These are phyloP conservation scores for Quercus rubra DNA, from an alignment of 306 rosid genomes.

Conservation along the genomic window DNA sequence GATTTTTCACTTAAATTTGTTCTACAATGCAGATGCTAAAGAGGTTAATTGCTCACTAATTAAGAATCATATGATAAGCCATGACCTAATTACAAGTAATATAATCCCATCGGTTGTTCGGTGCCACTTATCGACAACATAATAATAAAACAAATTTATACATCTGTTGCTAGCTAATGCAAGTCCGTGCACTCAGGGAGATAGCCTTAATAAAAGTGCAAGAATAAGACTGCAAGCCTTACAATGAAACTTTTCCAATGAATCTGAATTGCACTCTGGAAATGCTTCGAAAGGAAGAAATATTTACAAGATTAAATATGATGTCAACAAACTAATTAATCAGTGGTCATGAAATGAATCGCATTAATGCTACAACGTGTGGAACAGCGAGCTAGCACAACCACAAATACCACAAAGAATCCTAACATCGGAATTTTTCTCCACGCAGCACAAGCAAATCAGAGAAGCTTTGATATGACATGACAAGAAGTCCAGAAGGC, in stretches of 20 bases:
- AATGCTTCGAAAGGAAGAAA: neutral
- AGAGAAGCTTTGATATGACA: slow-evolving; percentile 89
- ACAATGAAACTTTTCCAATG: neutral
- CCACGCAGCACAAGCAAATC: slow-evolving; percentile 34
- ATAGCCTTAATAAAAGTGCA: neutral
- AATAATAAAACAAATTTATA: too few species aligned
- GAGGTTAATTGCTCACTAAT: too few species aligned
- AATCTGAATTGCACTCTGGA: slow-evolving; percentile 26
- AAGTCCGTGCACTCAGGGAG: too few species aligned
- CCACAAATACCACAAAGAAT: slow-evolving; percentile 11
- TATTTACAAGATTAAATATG: slow-evolving; percentile 34
- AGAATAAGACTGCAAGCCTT: neutral
- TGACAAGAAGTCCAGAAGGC: slow-evolving; percentile 93
- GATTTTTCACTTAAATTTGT: too few species aligned
- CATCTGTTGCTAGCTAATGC: neutral
- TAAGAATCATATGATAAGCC: too few species aligned
- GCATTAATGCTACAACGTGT: slow-evolving; percentile 5
- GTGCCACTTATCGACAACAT: too few species aligned
- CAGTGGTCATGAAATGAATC: slow-evolving; percentile 21
- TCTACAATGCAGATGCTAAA: too few species aligned
- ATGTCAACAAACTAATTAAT: slow-evolving; percentile 22
- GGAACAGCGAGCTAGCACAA: slow-evolving; percentile 5
- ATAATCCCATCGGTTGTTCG: too few species aligned
- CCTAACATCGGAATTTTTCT: neutral
- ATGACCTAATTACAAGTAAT: too few species aligned